Conservation (phyloP, 2,329 filamentous ascomycete genomes). For the Aspergillus caelatus region DNA sequence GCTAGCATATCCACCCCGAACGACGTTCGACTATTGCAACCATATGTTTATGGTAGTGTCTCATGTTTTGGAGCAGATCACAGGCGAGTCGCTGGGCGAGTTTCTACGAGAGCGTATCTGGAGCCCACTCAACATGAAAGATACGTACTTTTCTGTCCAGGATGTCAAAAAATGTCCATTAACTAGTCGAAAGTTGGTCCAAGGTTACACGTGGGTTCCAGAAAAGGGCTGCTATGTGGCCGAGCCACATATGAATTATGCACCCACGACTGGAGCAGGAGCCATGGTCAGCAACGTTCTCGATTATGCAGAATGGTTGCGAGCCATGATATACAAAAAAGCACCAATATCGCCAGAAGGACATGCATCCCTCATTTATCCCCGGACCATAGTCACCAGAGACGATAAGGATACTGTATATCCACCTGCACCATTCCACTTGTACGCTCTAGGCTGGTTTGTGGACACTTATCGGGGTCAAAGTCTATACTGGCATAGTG, state of each 20-base stretch:
- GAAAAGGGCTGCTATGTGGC: slow-evolving; percentile 15
- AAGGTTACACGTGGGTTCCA: slow-evolving; percentile 24
- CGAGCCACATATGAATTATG: slow-evolving; percentile 21
- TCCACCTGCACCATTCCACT: slow-evolving; percentile 18
- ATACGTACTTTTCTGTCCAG: slow-evolving; percentile 26
- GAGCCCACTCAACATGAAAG: slow-evolving; percentile 25
- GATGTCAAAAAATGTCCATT: slow-evolving; percentile 14
- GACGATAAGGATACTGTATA: slow-evolving; percentile 6
- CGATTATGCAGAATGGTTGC: slow-evolving; percentile 29
- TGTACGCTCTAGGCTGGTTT: slow-evolving; percentile 29
- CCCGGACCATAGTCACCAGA: slow-evolving; percentile 16
- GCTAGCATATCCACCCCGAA: slow-evolving; percentile 22
- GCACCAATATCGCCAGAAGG: slow-evolving; percentile 19
- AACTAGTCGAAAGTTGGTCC: slow-evolving; percentile 12
- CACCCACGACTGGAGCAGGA: slow-evolving; percentile 22
- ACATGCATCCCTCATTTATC: slow-evolving; percentile 19
- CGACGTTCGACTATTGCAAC: slow-evolving; percentile 26
- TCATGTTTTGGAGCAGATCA: slow-evolving; percentile 20
- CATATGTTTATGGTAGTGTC: slow-evolving; percentile 28
- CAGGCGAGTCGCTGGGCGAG: slow-evolving; percentile 15
- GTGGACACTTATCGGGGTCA: slow-evolving; percentile 24
- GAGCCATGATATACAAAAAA: slow-evolving; percentile 22
- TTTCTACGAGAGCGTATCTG: slow-evolving; percentile 26
- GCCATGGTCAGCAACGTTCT: slow-evolving; percentile 30
- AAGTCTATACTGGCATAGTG: slow-evolving; percentile 24